Conservation (phyloP, 2,329 filamentous ascomycete genomes). For the Colletotrichum lini region DNA sequence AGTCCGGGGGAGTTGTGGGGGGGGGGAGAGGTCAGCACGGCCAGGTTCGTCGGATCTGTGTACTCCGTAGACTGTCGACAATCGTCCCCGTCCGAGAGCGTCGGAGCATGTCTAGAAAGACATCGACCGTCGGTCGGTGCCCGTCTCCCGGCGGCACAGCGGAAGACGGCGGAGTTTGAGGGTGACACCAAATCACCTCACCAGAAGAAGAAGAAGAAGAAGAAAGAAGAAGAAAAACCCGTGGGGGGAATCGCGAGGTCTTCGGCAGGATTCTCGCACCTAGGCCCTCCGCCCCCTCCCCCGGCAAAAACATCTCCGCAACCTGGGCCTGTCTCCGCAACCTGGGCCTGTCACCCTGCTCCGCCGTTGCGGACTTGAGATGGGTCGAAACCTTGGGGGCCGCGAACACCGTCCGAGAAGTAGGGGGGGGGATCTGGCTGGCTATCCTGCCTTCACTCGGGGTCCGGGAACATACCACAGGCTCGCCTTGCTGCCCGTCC, state of each 20-base stretch:
- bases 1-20: too few species aligned
- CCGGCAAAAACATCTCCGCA: background rate
- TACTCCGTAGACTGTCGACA: too few species aligned
- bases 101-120: background rate
- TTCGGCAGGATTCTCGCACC: slow-evolving; percentile 23
- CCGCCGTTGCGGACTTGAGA: slow-evolving; percentile 8
- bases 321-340: background rate
- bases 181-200: too few species aligned
- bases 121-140: background rate
- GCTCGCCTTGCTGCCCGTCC: slow-evolving; percentile 2
- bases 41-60: background rate
- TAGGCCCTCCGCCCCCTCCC: too few species aligned
- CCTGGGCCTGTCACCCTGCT: background rate
- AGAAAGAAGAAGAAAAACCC: background rate
- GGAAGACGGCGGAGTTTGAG: background rate
- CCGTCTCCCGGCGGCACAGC: slow-evolving; percentile 1
- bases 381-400: background rate
- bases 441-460: background rate
- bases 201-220: too few species aligned
- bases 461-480: background rate
- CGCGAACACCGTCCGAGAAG: background rate
- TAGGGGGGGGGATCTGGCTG: too few species aligned
- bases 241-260: slow-evolving; percentile 16
- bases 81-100: background rate
- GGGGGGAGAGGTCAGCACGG: background rate